Evolutionary conservation across 768 basidiomycete genomes (phyloP), one percentile per base, ranked within the genome.

Genomic region (Strobilomyces confusus): DNA sequence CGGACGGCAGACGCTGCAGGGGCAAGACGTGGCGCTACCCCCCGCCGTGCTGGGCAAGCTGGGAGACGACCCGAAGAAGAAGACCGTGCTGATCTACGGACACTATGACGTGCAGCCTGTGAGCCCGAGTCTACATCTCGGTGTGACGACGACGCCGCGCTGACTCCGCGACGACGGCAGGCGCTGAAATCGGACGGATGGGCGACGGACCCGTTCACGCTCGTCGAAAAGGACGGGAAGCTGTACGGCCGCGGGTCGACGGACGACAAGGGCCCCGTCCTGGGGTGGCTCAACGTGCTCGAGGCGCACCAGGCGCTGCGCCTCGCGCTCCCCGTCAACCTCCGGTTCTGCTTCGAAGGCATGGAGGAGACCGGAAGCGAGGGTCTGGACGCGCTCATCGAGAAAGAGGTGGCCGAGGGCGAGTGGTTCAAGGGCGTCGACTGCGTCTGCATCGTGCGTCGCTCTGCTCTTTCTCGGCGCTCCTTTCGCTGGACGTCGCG

Each of bases 281-380:
- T 92, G 9, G 92, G 88, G 14, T 95, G 92, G 92, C 70, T 95
- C 53, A 93, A 94, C 64, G 86, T 93, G 41, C 76, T 97, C 42
- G 86, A 95, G 62, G 93, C 90, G 51, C 92, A 95, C 52, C 72
- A 79, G 45, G 73, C 82, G 49, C 80, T 80, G 42, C 76, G 80
- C 19, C 73, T 82, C 42, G 80, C 82, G 33, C 79, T 97, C 19
- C 95, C 95, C 1, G 92, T 98, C 25, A 97, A 98, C 67, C 71
- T 98, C 51, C 82, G 83, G 58, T 85, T 90, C 75, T 92, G 89
- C 76, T 94, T 98, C 62, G 95, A 98, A 69, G 95, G 90, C 5
- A 98, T 97, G 95, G 95, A 98, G 69, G 95, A 98, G 75, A 87
- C 80, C 56, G 95, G 94, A 6, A 90, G 87, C 38, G 89, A 91